Base-by-base conservation (phyloP, 805 yeast species). In the Wickerhamomyces chaumierensis region DNA sequence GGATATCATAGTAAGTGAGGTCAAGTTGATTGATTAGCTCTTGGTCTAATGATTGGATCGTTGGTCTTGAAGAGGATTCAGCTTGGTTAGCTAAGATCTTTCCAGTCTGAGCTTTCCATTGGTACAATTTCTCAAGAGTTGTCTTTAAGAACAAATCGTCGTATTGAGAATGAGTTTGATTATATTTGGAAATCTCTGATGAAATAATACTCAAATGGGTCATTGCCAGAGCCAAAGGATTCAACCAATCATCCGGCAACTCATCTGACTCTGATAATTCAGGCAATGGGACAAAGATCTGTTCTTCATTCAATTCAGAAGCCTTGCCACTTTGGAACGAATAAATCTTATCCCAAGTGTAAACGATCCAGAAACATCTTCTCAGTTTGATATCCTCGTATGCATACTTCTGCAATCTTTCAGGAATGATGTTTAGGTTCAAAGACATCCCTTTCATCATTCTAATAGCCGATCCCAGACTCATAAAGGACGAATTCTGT, bases 351-450 rank as follows among this genome's bases (percentile, higher is more conserved):
- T 77, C 84, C 57, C 71, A 58, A 1, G 72, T 63, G 46, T 67
- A 77, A 5, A 69, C 71, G 17, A 66, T 44, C 75, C 78, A 75
- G 49, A 71, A 77, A 1, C 75, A 64, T 36, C 80, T 58, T 46
- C 60, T 60, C 1, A 73, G 66, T 48, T 75, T 75, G 12, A 63
- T 41, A 16, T 47, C 50, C 43, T 73, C 78, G 49, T 44, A 63
- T 14, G 41, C 36, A 36, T 34, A 44, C 37, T 18, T 52, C 31
- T 43, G 21, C 32, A 52, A 53, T 3, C 38, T 35, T 33, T 41
- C 41, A 2, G 62, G 62, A 15, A 53, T 47, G 27, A 48, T 34
- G 33, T 59, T 57, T 35, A 59, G 42, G 39, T 62, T 60, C 28
- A 69, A 41, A 6, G 69, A 62, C 73, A 70, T 65, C 1, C 70